Conservation (phyloP, 192 early-diverging fungal genomes). For the Backusella macrospora region DNA sequence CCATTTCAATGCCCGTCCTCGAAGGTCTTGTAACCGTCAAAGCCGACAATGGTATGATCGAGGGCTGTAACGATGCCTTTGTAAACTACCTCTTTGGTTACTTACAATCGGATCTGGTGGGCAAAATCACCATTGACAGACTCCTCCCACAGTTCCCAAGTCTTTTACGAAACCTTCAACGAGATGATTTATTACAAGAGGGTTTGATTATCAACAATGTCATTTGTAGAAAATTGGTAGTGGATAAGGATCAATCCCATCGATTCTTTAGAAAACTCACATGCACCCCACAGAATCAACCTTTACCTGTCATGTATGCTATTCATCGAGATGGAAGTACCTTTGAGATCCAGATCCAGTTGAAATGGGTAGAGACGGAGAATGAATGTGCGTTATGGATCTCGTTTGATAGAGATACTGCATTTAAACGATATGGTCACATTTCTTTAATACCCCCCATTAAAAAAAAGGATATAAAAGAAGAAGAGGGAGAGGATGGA, state of each 20-base stretch:
- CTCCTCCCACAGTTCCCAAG: conserved; percentile 61
- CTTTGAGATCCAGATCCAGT: conserved; percentile 60
- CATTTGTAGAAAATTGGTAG: conserved; percentile 28
- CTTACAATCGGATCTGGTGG: conserved; percentile 45
- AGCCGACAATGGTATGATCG: conserved; percentile 50
- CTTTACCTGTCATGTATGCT: conserved; percentile 44
- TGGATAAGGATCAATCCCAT: background rate
- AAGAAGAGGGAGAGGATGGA: too few species aligned
- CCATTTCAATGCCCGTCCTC: conserved; percentile 65
- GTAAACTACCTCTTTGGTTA: conserved; percentile 66
- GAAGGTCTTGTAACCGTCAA: conserved; percentile 60
- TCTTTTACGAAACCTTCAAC: conserved; percentile 43
- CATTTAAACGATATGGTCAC: conserved; percentile 35
- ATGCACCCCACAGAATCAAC: background rate
- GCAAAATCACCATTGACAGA: conserved; percentile 45
- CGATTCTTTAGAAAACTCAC: background rate
- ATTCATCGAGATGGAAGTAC: conserved; percentile 65
- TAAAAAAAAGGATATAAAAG: background rate
- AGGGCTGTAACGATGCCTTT: conserved; percentile 59
- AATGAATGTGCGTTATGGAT: conserved; percentile 64
- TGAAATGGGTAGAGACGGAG: conserved; percentile 53
- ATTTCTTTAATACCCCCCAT: background rate
- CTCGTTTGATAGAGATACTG: conserved; percentile 58
- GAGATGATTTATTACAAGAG: conserved; percentile 34
- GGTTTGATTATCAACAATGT: conserved; percentile 31